Base-by-base conservation (phyloP, 2,329 filamentous ascomycete genomes). In the Helminthosporium solani region DNA sequence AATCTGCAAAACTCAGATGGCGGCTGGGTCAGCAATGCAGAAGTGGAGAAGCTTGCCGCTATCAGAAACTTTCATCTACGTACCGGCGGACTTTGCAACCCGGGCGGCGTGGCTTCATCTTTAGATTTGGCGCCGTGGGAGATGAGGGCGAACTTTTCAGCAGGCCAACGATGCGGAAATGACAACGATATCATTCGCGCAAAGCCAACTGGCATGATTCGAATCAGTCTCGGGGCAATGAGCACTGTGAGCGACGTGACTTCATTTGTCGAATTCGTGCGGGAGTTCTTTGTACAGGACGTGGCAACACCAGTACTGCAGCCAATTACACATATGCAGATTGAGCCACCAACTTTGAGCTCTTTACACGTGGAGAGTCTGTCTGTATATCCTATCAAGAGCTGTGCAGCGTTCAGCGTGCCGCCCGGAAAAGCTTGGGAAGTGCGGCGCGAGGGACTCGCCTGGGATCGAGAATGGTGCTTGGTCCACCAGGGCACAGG, bases 401-500 rank as follows among this genome's bases (percentile, higher is more conserved):
- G 90, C 65, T 97, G 94, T 60, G 88, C 84, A 14, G 88, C 88
- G 0, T 95, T 87, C 66, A 75, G 75, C 28, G 77, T 97, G 23
- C 86, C 90, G 1, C 51, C 71, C 0, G 78, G 75, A 2, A 73
- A 73, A 7, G 64, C 76, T 12, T 99, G 94, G 94, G 83, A 88
- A 58, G 78, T 97, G 16, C 82, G 81, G 44, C 76, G 80, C 7
- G 90, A 96, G 72, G 94, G 94, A 0, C 76, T 99, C 2, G 87
- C 85, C 7, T 97, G 92, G 90, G 94, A 99, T 67, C 81, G 94
- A 50, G 92, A 97, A 73, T 99, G 94, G 92, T 97, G 92, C 70
- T 75, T 99, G 16, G 78, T 99, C 12, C 91, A 96, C 65, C 81
- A 85, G 62, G 90, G 89, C 34, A 95, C 91, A 1, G 87, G 89